Conservation (phyloP, 495 filamentous ascomycete genomes). For the Xylaria palmicola region DNA sequence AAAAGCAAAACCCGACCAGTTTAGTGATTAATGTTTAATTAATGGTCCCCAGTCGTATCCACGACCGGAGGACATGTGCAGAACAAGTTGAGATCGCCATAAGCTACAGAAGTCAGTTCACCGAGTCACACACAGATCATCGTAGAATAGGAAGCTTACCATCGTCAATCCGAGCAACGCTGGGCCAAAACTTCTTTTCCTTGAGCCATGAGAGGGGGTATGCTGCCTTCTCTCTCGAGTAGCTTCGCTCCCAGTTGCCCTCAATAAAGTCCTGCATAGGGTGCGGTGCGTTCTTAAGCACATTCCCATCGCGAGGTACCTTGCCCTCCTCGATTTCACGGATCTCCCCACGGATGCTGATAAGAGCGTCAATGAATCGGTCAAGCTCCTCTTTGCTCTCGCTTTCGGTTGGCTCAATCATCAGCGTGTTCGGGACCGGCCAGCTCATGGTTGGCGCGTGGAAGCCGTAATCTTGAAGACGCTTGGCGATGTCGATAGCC, state of each 20-base stretch:
- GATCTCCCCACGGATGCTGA: slow-evolving; percentile 87
- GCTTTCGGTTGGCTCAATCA: slow-evolving; percentile 98
- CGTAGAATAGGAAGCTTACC: slow-evolving; percentile 52
- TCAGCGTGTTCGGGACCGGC: slow-evolving; percentile 94
- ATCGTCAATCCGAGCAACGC: slow-evolving; percentile 86
- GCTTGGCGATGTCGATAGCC: slow-evolving; percentile 96
- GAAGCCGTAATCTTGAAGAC: slow-evolving; percentile 97
- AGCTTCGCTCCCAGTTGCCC: slow-evolving; percentile 71
- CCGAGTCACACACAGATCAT: slow-evolving; percentile 10
- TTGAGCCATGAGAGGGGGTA: slow-evolving; percentile 82
- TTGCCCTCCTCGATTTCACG: slow-evolving; percentile 77
- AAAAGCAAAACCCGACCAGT: not conserved
- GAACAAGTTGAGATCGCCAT: slow-evolving; percentile 91
- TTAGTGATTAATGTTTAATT: not conserved
- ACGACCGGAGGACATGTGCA: slow-evolving; percentile 91
- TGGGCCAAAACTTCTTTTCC: slow-evolving; percentile 99
- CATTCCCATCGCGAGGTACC: slow-evolving; percentile 77
- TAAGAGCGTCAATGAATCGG: slow-evolving; percentile 89
- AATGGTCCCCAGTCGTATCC: slow-evolving; percentile 42
- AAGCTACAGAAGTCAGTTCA: slow-evolving; percentile 57
- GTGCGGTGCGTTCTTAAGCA: slow-evolving; percentile 91
- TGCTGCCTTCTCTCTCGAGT: slow-evolving; percentile 79
- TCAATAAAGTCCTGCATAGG: slow-evolving; percentile 76
- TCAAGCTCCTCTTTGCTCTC: slow-evolving; percentile 94
- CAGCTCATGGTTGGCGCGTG: slow-evolving; percentile 98